Percentiles rank a stretch among this genome's conserved stretches.
Evolutionary conservation across 2,329 filamentous ascomycete species (phyloP).

Genomic region (Pleoardoris graminearum): DNA sequence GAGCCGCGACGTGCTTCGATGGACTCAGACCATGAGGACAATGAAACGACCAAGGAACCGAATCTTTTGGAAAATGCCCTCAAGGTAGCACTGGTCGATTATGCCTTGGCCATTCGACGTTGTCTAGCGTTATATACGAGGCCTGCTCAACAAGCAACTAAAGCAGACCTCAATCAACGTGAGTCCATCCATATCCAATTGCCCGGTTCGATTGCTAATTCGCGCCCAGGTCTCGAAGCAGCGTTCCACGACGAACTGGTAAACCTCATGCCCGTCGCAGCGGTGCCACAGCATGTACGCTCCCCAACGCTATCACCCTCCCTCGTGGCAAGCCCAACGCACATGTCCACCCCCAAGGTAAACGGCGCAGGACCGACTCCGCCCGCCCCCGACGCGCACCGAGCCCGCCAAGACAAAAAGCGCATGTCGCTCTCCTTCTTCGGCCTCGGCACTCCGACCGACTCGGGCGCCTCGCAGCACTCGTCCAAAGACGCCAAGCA

Average conservation of each 20-base stretch:
- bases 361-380: slow-evolving; percentile 33
- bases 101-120: slow-evolving; percentile 83
- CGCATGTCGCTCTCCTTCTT: slow-evolving; percentile 45
- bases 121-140: slow-evolving; percentile 72
- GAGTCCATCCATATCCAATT: slow-evolving; percentile 45
- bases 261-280: slow-evolving; percentile 43
- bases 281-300: slow-evolving; percentile 31
- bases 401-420: slow-evolving; percentile 45
- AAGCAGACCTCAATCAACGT: slow-evolving; percentile 66
- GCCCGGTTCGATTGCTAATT: slow-evolving; percentile 21
- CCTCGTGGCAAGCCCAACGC: slow-evolving; percentile 30
- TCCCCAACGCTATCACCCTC: slow-evolving; percentile 41
- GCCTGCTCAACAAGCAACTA: slow-evolving; percentile 63
- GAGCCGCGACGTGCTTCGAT: slow-evolving; percentile 45
- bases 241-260: slow-evolving; percentile 51
- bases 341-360: slow-evolving; percentile 21
- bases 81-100: slow-evolving; percentile 83
- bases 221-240: slow-evolving; percentile 49
- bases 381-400: slow-evolving; percentile 25
- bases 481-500: slow-evolving; percentile 17
- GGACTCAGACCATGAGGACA: slow-evolving; percentile 37
- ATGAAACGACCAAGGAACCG: slow-evolving; percentile 49
- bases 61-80: slow-evolving; percentile 74
- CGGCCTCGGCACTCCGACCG: slow-evolving; percentile 38
- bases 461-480: slow-evolving; percentile 25